A percentile compares a stretch with the other conserved stretches of the same genome.
phyloP scores from a whole-genome alignment of 805 yeast genomes.

The Suhomyces vadensis region DNA sequence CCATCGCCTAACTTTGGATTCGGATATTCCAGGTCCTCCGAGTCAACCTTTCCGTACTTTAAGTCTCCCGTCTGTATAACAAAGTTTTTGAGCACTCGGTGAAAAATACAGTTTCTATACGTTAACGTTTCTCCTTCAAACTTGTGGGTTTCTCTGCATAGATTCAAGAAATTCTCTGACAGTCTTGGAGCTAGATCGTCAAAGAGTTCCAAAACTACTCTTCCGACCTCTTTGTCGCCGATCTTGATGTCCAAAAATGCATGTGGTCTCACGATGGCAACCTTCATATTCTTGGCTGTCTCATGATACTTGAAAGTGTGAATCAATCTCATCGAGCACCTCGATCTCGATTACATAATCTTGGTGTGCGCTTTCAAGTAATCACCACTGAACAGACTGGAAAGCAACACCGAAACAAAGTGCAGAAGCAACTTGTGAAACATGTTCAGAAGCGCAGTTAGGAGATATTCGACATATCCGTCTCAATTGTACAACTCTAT shows the following conservation, averaged over 20 bases:
- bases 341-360: not conserved
- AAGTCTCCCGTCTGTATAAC: conserved; percentile 71
- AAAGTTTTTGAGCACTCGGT: conserved; percentile 66
- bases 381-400: no score
- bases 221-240: conserved; percentile 45
- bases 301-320: not conserved
- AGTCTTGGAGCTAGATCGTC: conserved; percentile 58
- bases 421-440: no score
- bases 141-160: conserved; percentile 38
- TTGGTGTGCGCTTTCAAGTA: not conserved
- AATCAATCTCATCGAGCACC: not conserved
- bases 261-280: conserved; percentile 28
- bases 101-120: conserved; percentile 52
- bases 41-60: conserved; percentile 31
- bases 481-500: conserved; percentile 33
- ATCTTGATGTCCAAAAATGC: conserved; percentile 56
- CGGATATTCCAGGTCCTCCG: conserved; percentile 20
- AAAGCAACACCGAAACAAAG: no score
- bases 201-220: conserved; percentile 60
- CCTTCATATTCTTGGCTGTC: conserved; percentile 25
- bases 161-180: conserved; percentile 47
- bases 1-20: conserved; percentile 37
- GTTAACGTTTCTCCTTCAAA: conserved; percentile 18
- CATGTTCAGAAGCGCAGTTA: not conserved
- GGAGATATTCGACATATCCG: conserved; percentile 4